Evolutionary conservation across 495 filamentous ascomycete genomes (phyloP), one percentile per base, ranked within the genome.

Genomic region (Penicillium diatomitis): DNA sequence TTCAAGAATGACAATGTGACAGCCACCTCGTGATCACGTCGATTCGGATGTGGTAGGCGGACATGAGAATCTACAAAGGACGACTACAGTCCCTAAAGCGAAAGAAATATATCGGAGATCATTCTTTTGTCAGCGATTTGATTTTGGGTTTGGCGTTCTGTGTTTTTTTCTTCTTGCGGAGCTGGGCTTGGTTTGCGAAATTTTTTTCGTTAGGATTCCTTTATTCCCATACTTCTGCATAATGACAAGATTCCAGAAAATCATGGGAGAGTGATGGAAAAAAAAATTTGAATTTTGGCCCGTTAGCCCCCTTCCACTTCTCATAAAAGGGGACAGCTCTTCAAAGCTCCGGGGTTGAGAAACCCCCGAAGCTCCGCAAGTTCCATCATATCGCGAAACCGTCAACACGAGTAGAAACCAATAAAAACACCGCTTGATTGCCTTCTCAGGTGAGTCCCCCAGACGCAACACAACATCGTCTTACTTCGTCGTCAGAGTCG

Each of bases 201-300:
- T 20, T 20, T 20, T 58, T 57, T 57, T 55, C 48, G 38, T 48
- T 20, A 20, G 43, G 43, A 54, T 57, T 62, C 51, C 50, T 52
- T 57, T 57, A 50, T 59, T 61, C 55, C 58, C 56, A 59, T 60
- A 56, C 60, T 58, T 64, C 53, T 61, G 60, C 57, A 63, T 60
- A 62, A 58, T 20, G 20, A 62, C 40, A 45, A 36, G 49, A 41
- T 56, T 53, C 54, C 56, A 55, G 57, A 63, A 0, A 20, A 63
- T 58, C 58, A 63, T 58, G 60, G 52, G 55, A 36, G 20, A 20
- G 20, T 20, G 20, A 20, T 20, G 20, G 20, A 20, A 20, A 20
- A 37, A 46, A 51, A 56, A 44, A 32, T 30, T 44, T 11, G 30
- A 32, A 32, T 56, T 55, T 40, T 57, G 59, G 56, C 51, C 49